These are phyloP conservation scores for Larix kaempferi DNA, from an alignment of 75 land plant species.

Conservation along the genomic window DNA sequence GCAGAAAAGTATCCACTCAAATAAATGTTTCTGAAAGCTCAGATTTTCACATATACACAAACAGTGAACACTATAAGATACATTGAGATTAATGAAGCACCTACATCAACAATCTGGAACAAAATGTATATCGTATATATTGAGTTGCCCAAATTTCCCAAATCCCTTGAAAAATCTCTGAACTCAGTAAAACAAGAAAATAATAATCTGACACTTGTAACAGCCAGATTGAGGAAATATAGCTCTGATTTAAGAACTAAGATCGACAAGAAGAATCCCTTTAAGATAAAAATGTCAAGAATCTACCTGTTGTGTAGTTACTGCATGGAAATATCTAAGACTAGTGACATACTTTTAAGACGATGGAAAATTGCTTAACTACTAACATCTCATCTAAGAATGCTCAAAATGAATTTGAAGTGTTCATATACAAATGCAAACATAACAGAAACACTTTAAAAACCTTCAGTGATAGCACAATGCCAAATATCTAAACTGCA, in stretches of 20 bases:
- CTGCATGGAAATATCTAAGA: not conserved
- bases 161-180: not conserved
- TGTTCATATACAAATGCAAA: not conserved
- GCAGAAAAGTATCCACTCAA: constrained; percentile 3
- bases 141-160: not conserved
- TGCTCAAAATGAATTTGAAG: not conserved
- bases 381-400: not conserved
- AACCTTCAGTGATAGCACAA: not conserved
- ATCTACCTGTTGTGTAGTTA: not conserved
- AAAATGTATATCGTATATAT: not conserved
- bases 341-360: not conserved
- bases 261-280: not conserved
- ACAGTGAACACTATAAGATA: constrained; percentile 8
- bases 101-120: not conserved
- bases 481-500: too few relatives aligned
- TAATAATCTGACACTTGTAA: too few relatives aligned
- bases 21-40: constrained; percentile 1
- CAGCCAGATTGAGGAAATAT: not conserved
- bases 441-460: not conserved
- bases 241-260: not conserved
- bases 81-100: not conserved
- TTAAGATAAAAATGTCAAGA: not conserved
- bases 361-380: not conserved
- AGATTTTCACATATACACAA: not conserved
- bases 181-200: too few relatives aligned